Base-by-base conservation (phyloP, 2,329 filamentous ascomycete species). In the Fusarium floridanum region DNA sequence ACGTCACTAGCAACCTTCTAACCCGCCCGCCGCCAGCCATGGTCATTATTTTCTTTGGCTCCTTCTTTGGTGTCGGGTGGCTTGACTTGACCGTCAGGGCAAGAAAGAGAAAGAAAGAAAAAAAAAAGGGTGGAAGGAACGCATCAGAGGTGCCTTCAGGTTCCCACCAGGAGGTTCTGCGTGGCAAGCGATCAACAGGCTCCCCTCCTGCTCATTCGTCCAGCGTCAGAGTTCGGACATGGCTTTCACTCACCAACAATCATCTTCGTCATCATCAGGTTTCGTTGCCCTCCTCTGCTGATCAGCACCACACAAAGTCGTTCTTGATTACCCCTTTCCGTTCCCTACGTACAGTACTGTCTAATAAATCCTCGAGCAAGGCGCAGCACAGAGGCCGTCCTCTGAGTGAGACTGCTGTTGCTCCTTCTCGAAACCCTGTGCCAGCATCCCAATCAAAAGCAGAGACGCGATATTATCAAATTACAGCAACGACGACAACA, bases 1-100 rank as follows among this genome's bases (percentile, higher is more conserved):
- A 72, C 61, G 70, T 76, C 70, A 76, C 66, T 61, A 68, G 70
- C 50, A 55, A 32, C 50, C 50, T 55, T 55, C 50, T 12, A 32
- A 32, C 17, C 50, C 27, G 27, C 65, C 64, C 53, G 59, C 64
- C 70, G 27, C 64, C 73, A 75, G 69, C 72, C 72, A 67, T 75
- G 69, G 32, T 61, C 60, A 70, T 74, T 66, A 29, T 27, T 61
- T 70, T 55, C 60, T 73, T 63, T 37, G 39, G 39, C 55, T 62
- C 56, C 59, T 53, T 62, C 57, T 68, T 56, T 64, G 50, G 48
- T 53, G 48, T 32, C 66, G 45, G 32, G 68, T 69, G 68, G 71
- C 68, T 72, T 68, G 62, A 65, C 39, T 29, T 53, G 27, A 59
- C 43, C 64, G 71, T 64, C 56, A 37, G 63, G 56, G 55, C 53